Conservation (phyloP, 2,329 filamentous ascomycete genomes). For the Coniochaeta ligniaria region DNA sequence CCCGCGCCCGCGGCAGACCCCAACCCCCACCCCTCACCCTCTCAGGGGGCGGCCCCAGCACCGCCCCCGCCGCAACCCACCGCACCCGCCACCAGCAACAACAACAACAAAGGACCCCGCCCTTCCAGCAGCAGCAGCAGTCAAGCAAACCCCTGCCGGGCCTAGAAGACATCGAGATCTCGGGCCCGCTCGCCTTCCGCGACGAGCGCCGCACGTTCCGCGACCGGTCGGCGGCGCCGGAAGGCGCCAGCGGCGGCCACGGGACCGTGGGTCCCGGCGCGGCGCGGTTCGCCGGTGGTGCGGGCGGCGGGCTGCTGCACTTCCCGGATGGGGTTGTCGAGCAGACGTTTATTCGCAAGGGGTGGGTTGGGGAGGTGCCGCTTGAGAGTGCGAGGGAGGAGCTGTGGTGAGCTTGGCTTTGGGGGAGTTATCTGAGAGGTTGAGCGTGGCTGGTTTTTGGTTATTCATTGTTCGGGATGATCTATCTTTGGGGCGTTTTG, state of each 20-base stretch:
- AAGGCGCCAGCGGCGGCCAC: not conserved
- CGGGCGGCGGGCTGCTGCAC: not conserved
- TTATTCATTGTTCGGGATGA: not conserved
- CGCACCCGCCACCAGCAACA: not conserved
- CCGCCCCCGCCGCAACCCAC: not conserved
- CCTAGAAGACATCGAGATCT: slow-evolving; percentile 5
- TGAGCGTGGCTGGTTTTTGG: not conserved
- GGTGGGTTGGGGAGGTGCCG: not conserved
- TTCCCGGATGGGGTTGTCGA: not conserved
- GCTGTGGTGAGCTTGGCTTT: not conserved
- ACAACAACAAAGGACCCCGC: not conserved
- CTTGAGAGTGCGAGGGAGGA: not conserved
- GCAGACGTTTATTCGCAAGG: slow-evolving; percentile 1
- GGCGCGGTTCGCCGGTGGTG: not conserved
- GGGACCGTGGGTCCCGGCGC: not conserved
- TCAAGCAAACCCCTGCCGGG: slow-evolving; percentile 8
- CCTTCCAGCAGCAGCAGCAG: not conserved
- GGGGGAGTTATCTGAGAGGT: not conserved
- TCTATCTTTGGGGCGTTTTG: not conserved
- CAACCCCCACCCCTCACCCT: not conserved
- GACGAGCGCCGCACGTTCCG: not conserved
- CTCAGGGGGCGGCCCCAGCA: not conserved
- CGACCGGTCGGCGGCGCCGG: not conserved
- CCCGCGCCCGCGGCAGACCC: not conserved
- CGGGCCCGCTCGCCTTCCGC: not conserved